These are phyloP conservation scores for Taphrina pruni DNA, from an alignment of 1,139 yeast genomes.

Conservation along the genomic window DNA sequence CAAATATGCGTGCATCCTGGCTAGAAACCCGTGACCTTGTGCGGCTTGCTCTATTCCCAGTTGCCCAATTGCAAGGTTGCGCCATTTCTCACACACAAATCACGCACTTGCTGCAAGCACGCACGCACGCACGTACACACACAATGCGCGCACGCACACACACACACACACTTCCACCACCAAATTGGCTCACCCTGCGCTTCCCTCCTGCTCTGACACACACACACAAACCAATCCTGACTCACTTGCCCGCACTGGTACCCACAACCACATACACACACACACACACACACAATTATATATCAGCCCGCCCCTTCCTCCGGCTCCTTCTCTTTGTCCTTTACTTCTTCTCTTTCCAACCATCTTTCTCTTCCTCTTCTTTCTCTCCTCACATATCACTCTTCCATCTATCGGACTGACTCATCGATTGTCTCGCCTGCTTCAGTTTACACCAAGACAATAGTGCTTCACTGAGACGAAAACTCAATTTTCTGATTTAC, in stretches of 20 bases:
- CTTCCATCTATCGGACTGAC: neutral
- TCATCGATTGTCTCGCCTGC: neutral
- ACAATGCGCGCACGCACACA: neutral
- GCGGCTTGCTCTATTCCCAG: no score
- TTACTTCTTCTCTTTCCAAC: neutral
- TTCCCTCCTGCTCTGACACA: neutral
- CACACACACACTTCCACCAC: neutral
- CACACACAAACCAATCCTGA: neutral
- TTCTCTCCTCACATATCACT: neutral
- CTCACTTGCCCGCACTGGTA: constrained; percentile 9
- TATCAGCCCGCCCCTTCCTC: neutral
- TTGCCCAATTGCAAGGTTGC: no score
- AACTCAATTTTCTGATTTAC: no score
- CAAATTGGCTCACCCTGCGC: no score
- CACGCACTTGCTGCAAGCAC: constrained; percentile 12
- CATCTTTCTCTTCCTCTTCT: neutral
- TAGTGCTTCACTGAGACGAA: no score
- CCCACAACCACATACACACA: neutral
- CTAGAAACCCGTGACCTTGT: no score
- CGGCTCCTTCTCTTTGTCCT: neutral
- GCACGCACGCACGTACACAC: constrained; percentile 10
- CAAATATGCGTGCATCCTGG: no score
- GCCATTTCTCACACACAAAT: constrained; percentile 19
- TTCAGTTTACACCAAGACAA: no score
- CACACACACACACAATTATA: neutral